Conservation (phyloP, 352 stramenopile genomes). For the Pythium monospermum region DNA sequence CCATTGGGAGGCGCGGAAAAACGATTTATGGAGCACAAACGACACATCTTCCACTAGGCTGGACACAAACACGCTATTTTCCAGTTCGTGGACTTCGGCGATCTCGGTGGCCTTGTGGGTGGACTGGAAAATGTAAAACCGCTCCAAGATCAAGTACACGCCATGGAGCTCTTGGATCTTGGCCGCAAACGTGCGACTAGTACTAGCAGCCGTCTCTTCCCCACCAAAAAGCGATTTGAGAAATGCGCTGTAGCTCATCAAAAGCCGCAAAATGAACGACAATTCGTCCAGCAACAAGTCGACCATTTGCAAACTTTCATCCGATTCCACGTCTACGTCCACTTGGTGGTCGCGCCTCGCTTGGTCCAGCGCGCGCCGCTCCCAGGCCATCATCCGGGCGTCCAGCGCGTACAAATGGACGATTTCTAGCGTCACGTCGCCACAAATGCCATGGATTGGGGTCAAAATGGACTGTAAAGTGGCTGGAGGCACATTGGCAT, state of each 20-base stretch:
- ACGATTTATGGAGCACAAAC: constrained; percentile 82
- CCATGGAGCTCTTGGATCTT: constrained; percentile 77
- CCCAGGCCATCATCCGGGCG: constrained; percentile 72
- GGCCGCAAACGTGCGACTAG: constrained; percentile 26
- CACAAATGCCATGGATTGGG: constrained; percentile 56
- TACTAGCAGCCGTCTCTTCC: constrained; percentile 29
- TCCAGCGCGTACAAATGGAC: constrained; percentile 70
- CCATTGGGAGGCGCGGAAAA: constrained; percentile 73
- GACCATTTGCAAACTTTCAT: constrained; percentile 86
- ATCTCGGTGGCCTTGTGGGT: constrained; percentile 82
- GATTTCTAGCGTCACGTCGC: constrained; percentile 53
- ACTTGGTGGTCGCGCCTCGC: constrained; percentile 35
- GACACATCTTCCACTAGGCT: constrained; percentile 82
- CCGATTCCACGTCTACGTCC: constrained; percentile 40
- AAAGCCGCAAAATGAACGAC: constrained; percentile 64
- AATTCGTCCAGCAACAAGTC: constrained; percentile 80
- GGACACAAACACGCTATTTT: constrained; percentile 61
- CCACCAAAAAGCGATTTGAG: constrained; percentile 46
- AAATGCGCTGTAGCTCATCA: constrained; percentile 65
- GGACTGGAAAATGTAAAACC: constrained; percentile 84
- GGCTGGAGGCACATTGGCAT: constrained; percentile 35
- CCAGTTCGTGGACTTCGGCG: constrained; percentile 68
- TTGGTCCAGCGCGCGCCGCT: constrained; percentile 57
- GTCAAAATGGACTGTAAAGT: constrained; percentile 42
- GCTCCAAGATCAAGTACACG: constrained; percentile 77